These are phyloP conservation scores for Penicillium sp. DNA, from an alignment of 2,329 filamentous ascomycete genomes.

Conservation along the genomic window DNA sequence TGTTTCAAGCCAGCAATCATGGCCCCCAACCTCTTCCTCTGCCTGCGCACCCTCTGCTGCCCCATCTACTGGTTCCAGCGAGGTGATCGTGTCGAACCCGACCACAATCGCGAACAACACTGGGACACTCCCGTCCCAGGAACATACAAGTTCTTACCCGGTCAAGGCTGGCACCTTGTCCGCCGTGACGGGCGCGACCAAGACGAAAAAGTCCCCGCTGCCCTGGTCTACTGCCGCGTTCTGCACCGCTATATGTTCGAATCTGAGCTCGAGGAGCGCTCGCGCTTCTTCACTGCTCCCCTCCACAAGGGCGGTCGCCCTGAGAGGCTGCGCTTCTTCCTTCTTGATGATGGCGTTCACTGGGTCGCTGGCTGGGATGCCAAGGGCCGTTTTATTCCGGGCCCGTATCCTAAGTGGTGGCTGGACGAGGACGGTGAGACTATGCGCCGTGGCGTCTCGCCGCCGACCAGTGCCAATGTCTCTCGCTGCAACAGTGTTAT, in stretches of 20 bases:
- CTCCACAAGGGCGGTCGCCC: conserved; percentile 39
- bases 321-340: conserved; percentile 48
- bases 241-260: conserved; percentile 51
- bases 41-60: conserved; percentile 49
- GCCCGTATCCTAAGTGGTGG: conserved; percentile 52
- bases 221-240: conserved; percentile 50
- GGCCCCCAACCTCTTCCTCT: conserved; percentile 53
- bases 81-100: conserved; percentile 38
- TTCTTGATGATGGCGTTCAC: conserved; percentile 48
- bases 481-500: conserved; percentile 38
- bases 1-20: conserved; percentile 30
- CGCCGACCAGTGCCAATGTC: conserved; percentile 36
- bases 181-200: conserved; percentile 37
- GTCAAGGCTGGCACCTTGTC: conserved; percentile 52
- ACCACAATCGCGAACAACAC: conserved; percentile 46
- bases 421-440: conserved; percentile 42
- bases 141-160: conserved; percentile 51
- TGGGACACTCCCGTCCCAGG: conserved; percentile 51
- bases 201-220: conserved; percentile 35
- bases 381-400: conserved; percentile 51
- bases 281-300: conserved; percentile 43
- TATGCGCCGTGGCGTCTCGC: conserved; percentile 34
- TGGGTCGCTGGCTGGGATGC: conserved; percentile 54
- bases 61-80: conserved; percentile 52
- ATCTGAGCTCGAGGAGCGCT: conserved; percentile 49